A percentile compares a stretch with the other conserved stretches of the same genome.
Evolutionary conservation across 371 early-diverging fungal species (phyloP).

Genomic region (Lichtheimia ornata): DNA sequence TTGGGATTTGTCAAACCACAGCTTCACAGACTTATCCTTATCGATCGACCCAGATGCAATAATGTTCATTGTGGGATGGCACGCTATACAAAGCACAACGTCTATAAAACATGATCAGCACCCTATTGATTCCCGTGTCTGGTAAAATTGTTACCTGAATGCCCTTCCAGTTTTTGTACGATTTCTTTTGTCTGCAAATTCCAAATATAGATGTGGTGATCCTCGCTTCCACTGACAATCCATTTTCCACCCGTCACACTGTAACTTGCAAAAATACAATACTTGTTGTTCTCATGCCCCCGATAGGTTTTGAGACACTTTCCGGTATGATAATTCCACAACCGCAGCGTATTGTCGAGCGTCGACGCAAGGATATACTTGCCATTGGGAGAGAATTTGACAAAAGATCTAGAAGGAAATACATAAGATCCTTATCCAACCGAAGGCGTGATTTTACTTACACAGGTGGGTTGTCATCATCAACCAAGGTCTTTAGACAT

Average conservation of each 20-base stretch:
- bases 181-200: conserved; percentile 93
- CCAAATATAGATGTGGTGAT: conserved; percentile 93
- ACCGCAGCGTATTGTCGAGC: conserved; percentile 88
- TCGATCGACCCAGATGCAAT: conserved; percentile 95
- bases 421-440: not conserved
- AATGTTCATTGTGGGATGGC: conserved; percentile 93
- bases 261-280: conserved; percentile 92
- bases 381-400: conserved; percentile 97
- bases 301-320: conserved; percentile 93
- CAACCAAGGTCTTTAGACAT: conserved; percentile 93
- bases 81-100: conserved; percentile 89
- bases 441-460: conserved; percentile 33
- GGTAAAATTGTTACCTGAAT: conserved; percentile 65
- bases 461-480: conserved; percentile 94
- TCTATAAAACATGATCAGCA: conserved; percentile 49
- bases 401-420: conserved; percentile 78
- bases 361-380: conserved; percentile 96
- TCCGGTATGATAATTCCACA: conserved; percentile 93
- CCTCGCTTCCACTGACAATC: conserved; percentile 96
- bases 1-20: conserved; percentile 74
- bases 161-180: conserved; percentile 91
- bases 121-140: not conserved
- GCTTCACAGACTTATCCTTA: conserved; percentile 86
- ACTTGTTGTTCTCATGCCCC: conserved; percentile 90
- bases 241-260: conserved; percentile 93